phyloP scores from a whole-genome alignment of 306 rosid species.

The Rosa persica region DNA sequence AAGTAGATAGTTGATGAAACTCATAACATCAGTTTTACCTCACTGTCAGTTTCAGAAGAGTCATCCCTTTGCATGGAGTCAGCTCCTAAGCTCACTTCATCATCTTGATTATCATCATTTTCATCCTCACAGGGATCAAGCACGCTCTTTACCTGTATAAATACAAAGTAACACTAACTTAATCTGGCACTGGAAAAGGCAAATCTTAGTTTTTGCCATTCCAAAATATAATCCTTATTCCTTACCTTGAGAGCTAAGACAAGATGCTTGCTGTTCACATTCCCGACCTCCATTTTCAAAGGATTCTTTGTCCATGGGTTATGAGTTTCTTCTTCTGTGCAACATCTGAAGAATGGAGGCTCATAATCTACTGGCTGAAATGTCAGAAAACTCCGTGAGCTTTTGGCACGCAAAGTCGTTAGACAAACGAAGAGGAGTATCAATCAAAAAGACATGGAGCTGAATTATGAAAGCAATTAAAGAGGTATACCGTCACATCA shows the following conservation, averaged over 20 bases:
- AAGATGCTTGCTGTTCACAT: conserved; percentile 96
- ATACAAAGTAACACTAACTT: not conserved
- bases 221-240: conserved; percentile 7
- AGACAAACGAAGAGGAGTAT: not conserved
- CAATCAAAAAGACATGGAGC: not conserved
- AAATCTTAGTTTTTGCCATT: not conserved
- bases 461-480: conserved; percentile 14
- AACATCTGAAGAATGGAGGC: conserved; percentile 93
- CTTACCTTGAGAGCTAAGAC: conserved; percentile 87
- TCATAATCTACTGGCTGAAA: conserved; percentile 92
- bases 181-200: conserved; percentile 9
- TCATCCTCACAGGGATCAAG: conserved; percentile 67
- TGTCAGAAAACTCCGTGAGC: conserved; percentile 21
- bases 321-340: conserved; percentile 70
- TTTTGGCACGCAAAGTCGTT: not conserved
- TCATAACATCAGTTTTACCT: conserved; percentile 33
- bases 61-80: conserved; percentile 43
- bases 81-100: conserved; percentile 49
- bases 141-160: conserved; percentile 53
- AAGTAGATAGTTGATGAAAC: not conserved
- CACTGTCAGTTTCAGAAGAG: conserved; percentile 50
- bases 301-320: conserved; percentile 84
- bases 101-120: conserved; percentile 47
- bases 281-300: conserved; percentile 90
- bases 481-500: conserved; percentile 71